Conservation (phyloP, 177 flowering plant species). For the Telopea speciosissima region DNA sequence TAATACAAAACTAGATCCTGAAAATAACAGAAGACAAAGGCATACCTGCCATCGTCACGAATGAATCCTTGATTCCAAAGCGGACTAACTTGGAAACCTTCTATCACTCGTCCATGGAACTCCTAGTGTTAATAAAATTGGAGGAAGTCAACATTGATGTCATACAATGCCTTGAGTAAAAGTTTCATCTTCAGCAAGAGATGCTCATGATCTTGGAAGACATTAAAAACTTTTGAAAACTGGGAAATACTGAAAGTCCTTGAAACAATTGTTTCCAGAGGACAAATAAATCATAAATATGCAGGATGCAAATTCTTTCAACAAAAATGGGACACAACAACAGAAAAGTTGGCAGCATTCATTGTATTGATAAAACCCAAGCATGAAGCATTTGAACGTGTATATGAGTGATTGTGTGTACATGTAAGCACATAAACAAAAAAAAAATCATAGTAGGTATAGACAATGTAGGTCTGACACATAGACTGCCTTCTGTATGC, state of each 20-base stretch:
- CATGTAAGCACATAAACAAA: no score
- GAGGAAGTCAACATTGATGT: neutral
- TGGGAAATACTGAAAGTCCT: neutral
- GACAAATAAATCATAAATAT: neutral
- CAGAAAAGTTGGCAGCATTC: neutral
- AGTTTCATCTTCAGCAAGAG: neutral
- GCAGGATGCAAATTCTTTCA: neutral
- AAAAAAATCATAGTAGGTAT: no score
- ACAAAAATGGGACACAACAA: neutral
- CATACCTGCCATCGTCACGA: conserved; percentile 83
- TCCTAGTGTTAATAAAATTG: conserved; percentile 36
- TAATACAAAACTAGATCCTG: neutral
- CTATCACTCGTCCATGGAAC: conserved; percentile 51
- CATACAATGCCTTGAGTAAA: neutral
- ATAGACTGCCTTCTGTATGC: no score
- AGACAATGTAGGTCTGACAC: no score
- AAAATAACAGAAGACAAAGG: neutral
- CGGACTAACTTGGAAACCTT: conserved; percentile 94
- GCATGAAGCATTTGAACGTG: no score
- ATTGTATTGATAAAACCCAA: neutral
- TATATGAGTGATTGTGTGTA: no score
- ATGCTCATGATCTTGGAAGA: neutral
- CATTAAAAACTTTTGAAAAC: neutral
- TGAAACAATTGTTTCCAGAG: neutral
- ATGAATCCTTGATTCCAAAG: conserved; percentile 97